phyloP scores from a whole-genome alignment of 164 flowering plant species.

The Akebia trifoliata region DNA sequence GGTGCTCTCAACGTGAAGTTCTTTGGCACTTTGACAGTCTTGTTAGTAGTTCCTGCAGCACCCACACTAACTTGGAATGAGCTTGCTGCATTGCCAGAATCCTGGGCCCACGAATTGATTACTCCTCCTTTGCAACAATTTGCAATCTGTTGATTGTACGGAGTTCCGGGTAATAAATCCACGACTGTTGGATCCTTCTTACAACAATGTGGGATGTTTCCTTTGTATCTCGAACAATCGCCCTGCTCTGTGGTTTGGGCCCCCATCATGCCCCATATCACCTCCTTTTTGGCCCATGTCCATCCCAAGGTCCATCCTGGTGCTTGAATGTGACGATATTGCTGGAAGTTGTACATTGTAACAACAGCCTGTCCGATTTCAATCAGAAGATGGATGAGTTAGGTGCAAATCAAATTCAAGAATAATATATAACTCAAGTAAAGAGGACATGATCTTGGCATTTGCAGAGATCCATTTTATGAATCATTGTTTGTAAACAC shows the following conservation, averaged over 20 bases:
- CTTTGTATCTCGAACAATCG: conserved; percentile 65
- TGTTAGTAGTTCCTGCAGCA: conserved; percentile 58
- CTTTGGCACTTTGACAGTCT: conserved; percentile 61
- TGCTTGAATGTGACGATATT: conserved; percentile 69
- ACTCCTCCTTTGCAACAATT: conserved; percentile 81
- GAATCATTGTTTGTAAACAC: too few species aligned
- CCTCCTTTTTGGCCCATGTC: conserved; percentile 79
- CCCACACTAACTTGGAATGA: conserved; percentile 76
- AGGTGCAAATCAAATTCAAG: background rate
- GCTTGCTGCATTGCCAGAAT: conserved; percentile 48
- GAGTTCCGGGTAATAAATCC: conserved; percentile 68
- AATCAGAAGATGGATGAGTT: background rate
- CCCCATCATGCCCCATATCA: conserved; percentile 71
- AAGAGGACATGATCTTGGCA: too few species aligned
- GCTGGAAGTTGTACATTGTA: conserved; percentile 76
- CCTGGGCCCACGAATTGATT: conserved; percentile 57
- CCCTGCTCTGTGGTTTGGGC: conserved; percentile 74
- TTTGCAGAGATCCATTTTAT: too few species aligned
- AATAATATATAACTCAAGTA: background rate
- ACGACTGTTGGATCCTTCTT: conserved; percentile 63
- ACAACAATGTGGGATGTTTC: conserved; percentile 65
- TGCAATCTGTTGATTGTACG: conserved; percentile 75
- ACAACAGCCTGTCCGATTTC: conserved; percentile 55
- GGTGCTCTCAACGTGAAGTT: conserved; percentile 75
- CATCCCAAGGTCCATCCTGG: conserved; percentile 78